These are phyloP conservation scores for Lactarius hatsudake DNA, from an alignment of 768 basidiomycete species.

Conservation along the genomic window DNA sequence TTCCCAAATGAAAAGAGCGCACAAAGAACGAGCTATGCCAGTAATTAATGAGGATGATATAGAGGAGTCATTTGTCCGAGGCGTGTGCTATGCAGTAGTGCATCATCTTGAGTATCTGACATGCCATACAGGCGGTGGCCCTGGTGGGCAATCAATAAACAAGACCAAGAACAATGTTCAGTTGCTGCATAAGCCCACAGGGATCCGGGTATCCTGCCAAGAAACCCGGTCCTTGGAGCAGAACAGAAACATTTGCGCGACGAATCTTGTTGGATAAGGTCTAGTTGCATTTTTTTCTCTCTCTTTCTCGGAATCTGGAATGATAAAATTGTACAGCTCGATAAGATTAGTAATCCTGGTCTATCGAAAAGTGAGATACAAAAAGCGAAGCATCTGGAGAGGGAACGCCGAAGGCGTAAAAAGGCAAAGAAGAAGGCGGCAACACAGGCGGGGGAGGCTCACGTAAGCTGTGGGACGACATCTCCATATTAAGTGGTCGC, in stretches of 20 bases:
- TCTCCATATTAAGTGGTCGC: not conserved
- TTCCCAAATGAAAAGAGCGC: conserved; percentile 69
- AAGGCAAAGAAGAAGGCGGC: conserved; percentile 34
- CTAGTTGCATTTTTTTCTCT: not conserved
- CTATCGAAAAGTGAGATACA: conserved; percentile 36
- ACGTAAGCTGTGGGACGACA: conserved; percentile 1
- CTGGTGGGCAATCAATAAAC: conserved; percentile 96
- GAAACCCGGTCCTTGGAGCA: conserved; percentile 79
- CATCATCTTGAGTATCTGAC: conserved; percentile 17
- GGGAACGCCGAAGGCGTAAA: conserved; percentile 39
- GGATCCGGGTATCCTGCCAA: conserved; percentile 83
- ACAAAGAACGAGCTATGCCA: conserved; percentile 60
- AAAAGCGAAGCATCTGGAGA: conserved; percentile 38
- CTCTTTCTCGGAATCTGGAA: not conserved
- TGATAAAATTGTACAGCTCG: conserved; percentile 48
- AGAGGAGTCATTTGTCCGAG: conserved; percentile 86
- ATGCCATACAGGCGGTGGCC: conserved; percentile 66
- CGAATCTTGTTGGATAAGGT: conserved; percentile 73
- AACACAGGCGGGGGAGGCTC: conserved; percentile 9
- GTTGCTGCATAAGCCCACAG: conserved; percentile 84
- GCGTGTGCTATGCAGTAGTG: conserved; percentile 40
- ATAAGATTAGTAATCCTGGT: conserved; percentile 63
- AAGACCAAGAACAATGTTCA: conserved; percentile 93
- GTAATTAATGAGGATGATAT: conserved; percentile 75
- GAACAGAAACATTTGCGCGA: conserved; percentile 77